Evolutionary conservation across 2,329 filamentous ascomycete genomes (phyloP), one percentile per base, ranked within the genome.

Genomic region (Colletotrichum orchidophilum): DNA sequence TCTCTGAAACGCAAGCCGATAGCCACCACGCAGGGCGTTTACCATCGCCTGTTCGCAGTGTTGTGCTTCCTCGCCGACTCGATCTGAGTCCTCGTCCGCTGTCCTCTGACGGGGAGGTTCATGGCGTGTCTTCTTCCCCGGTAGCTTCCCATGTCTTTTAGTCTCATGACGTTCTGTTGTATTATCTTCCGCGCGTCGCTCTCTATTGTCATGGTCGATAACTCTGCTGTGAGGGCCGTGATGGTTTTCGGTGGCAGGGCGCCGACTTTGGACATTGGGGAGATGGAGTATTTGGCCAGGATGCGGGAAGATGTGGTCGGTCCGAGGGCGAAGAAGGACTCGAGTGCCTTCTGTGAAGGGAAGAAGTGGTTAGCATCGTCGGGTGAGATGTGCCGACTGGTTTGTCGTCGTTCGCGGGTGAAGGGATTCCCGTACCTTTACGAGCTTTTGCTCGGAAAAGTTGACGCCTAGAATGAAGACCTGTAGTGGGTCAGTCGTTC

Each of bases 171-270:
- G 78, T 98, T 96, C 60, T 97, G 94, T 77, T 92, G 88, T 46
- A 98, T 83, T 70, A 94, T 85, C 79, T 93, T 89, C 77, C 91
- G 87, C 74, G 97, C 87, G 77, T 98, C 95, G 81, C 93, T 97
- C 82, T 98, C 96, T 77, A 98, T 94, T 71, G 93, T 97, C 94
- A 99, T 95, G 65, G 91, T 92, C 18, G 94, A 94, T 50, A 99
- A 86, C 78, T 97, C 94, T 61, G 93, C 93, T 26, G 93, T 96
- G 72, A 99, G 86, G 63, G 93, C 92, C 63, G 94, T 92, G 75
- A 97, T 85, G 72, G 94, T 95, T 80, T 93, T 91, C 71, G 92
- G 90, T 54, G 90, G 87, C 24, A 99, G 84, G 8, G 90, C 87
- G 80, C 93, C 93, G 75, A 98, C 87, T 78, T 91, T 93, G 75